These are phyloP conservation scores for Collybia sordida DNA, from an alignment of 768 basidiomycete genomes.

Conservation along the genomic window DNA sequence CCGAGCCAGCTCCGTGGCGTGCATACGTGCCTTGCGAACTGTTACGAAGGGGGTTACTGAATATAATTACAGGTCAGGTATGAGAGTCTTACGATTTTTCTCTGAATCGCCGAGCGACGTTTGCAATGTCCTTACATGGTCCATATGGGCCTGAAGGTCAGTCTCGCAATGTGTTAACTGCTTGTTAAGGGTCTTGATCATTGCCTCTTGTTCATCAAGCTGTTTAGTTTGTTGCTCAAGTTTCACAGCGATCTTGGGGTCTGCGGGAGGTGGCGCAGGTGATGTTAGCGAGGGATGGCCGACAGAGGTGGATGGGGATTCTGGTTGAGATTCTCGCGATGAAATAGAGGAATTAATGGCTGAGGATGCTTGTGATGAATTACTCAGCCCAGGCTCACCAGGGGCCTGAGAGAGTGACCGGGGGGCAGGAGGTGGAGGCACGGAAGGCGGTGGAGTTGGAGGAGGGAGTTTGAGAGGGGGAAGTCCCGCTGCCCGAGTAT, in stretches of 20 bases:
- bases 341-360: constrained; percentile 49
- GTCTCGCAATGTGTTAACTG: constrained; percentile 91
- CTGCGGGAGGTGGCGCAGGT: constrained; percentile 40
- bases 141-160: constrained; percentile 90
- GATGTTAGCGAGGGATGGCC: constrained; percentile 41
- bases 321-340: constrained; percentile 69
- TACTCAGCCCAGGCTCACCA: constrained; percentile 54
- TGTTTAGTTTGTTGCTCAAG: constrained; percentile 75
- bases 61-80: background rate
- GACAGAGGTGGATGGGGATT: constrained; percentile 67
- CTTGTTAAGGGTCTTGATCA: constrained; percentile 94
- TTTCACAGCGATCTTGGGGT: constrained; percentile 55
- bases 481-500: constrained; percentile 58
- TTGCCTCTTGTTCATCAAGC: constrained; percentile 81
- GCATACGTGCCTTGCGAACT: constrained; percentile 95
- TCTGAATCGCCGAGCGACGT: constrained; percentile 88
- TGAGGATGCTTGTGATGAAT: constrained; percentile 61
- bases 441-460: constrained; percentile 82
- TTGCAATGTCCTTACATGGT: constrained; percentile 82
- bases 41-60: constrained; percentile 8
- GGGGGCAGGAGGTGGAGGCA: constrained; percentile 83
- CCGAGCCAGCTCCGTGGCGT: constrained; percentile 84
- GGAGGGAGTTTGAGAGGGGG: constrained; percentile 80
- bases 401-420: constrained; percentile 36
- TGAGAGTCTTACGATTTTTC: constrained; percentile 74